Evolutionary conservation across 768 basidiomycete species (phyloP).

Genomic region (Leccinellum luteum): DNA sequence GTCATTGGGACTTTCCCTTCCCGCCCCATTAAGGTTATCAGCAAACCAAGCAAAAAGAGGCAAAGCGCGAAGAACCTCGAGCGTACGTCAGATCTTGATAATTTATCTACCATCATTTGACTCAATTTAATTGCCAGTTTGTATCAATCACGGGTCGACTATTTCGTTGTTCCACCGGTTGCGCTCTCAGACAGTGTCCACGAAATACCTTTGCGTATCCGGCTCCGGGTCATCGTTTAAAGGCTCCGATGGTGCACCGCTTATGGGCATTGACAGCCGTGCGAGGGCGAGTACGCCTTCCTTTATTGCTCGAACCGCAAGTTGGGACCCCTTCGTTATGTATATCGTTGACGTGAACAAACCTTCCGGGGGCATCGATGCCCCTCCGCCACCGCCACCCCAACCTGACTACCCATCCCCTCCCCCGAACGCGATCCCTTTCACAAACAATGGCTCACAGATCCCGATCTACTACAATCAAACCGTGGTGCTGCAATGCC

Average conservation of each 20-base stretch:
- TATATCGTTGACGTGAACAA: conserved; percentile 95
- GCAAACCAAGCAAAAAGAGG: conserved; percentile 96
- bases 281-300: conserved; percentile 73
- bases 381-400: conserved; percentile 76
- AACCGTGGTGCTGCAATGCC: conserved; percentile 90
- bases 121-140: conserved; percentile 51
- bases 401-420: conserved; percentile 90
- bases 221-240: conserved; percentile 90
- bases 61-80: conserved; percentile 92
- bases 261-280: conserved; percentile 77
- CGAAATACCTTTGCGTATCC: conserved; percentile 94
- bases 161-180: conserved; percentile 95
- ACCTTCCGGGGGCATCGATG: conserved; percentile 72
- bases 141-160: conserved; percentile 94
- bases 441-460: conserved; percentile 78
- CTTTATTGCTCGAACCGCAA: conserved; percentile 85
- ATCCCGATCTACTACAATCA: conserved; percentile 97
- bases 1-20: conserved; percentile 89
- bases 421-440: conserved; percentile 86
- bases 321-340: conserved; percentile 96
- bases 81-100: conserved; percentile 49
- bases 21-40: conserved; percentile 96
- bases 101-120: conserved; percentile 11
- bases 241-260: conserved; percentile 85
- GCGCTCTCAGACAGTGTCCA: conserved; percentile 92